phyloP scores from a whole-genome alignment of 371 early-diverging fungal species.

The Mucor plumbeus region DNA sequence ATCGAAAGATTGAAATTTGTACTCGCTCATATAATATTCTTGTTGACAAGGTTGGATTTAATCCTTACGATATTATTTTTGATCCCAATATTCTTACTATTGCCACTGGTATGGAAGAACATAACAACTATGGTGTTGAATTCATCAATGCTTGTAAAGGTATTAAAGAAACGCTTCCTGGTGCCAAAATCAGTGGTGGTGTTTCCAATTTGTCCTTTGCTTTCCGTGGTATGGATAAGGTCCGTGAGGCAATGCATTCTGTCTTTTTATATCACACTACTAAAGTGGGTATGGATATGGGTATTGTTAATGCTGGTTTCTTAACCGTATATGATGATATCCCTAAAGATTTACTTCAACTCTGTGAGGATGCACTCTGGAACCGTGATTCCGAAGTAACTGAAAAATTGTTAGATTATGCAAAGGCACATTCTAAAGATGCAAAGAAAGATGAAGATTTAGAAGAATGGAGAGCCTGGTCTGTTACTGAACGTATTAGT shows the following conservation, averaged over 20 bases:
- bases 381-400: constrained; percentile 90
- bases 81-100: constrained; percentile 96
- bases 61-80: constrained; percentile 92
- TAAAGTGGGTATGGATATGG: constrained; percentile 95
- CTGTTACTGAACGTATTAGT: constrained; percentile 78
- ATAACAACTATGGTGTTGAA: constrained; percentile 94
- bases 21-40: constrained; percentile 88
- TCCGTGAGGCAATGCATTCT: constrained; percentile 94
- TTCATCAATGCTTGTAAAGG: constrained; percentile 79
- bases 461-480: constrained; percentile 84
- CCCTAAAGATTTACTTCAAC: constrained; percentile 85
- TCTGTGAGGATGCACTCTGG: constrained; percentile 93
- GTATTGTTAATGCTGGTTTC: constrained; percentile 95
- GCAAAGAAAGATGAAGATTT: constrained; percentile 74
- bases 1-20: constrained; percentile 89
- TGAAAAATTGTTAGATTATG: constrained; percentile 87
- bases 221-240: constrained; percentile 90
- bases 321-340: constrained; percentile 94
- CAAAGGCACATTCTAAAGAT: constrained; percentile 81
- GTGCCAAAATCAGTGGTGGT: constrained; percentile 92
- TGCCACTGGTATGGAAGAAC: constrained; percentile 95
- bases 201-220: constrained; percentile 95
- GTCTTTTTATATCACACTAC: constrained; percentile 94
- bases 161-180: constrained; percentile 83
- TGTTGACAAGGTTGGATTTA: constrained; percentile 84